A percentile compares a stretch with the other conserved stretches of the same genome.
phyloP scores from a whole-genome alignment of 2,329 filamentous ascomycete genomes.

The Cladosporium sp. region DNA sequence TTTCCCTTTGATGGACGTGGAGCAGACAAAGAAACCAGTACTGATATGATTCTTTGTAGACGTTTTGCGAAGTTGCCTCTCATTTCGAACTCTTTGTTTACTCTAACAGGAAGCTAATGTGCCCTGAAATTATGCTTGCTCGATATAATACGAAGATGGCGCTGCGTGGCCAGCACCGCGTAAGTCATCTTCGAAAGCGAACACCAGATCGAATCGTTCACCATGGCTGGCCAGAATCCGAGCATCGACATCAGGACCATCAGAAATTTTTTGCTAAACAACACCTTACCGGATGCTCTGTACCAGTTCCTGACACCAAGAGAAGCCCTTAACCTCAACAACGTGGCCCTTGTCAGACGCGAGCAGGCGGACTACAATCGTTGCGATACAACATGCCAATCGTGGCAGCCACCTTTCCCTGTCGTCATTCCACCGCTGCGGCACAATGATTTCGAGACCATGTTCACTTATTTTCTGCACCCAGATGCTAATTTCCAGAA shows the following conservation, averaged over 20 bases:
- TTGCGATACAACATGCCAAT: not conserved
- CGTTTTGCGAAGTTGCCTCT: not conserved
- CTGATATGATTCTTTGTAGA: not conserved
- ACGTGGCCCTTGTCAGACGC: not conserved
- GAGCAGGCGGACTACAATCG: not conserved
- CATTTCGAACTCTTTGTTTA: not conserved
- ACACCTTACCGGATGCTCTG: not conserved
- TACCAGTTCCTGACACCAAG: not conserved
- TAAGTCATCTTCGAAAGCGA: not conserved
- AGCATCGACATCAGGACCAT: not conserved
- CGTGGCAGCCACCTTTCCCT: not conserved
- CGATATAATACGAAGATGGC: not conserved
- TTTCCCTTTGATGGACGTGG: not conserved
- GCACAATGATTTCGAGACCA: not conserved
- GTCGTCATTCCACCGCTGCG: not conserved
- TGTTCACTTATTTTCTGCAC: not conserved
- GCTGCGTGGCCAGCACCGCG: not conserved
- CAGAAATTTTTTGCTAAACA: not conserved
- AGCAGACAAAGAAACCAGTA: not conserved
- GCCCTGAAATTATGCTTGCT: not conserved
- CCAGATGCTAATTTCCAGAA: not conserved
- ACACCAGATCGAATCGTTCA: not conserved
- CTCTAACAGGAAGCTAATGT: not conserved
- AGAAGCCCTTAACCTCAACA: not conserved
- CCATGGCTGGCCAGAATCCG: not conserved